A percentile compares a stretch with the other conserved stretches of the same genome.
Evolutionary conservation across 108 stramenopile genomes (phyloP).

Genomic region (Skeletonema menzelii): DNA sequence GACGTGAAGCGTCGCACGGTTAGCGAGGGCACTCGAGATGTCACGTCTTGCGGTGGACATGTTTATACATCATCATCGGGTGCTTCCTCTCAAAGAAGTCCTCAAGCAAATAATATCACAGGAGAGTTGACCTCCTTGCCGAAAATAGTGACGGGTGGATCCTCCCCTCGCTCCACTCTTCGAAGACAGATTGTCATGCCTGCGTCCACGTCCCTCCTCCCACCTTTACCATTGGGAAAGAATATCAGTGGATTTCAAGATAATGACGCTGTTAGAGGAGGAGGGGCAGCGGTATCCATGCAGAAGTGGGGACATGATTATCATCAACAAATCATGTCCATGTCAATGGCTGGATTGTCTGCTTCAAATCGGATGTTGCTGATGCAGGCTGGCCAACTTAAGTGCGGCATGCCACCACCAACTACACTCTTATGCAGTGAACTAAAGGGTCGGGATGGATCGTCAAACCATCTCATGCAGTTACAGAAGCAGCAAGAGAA

Average conservation of each 20-base stretch:
- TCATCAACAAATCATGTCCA: not conserved
- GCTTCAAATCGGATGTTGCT: not conserved
- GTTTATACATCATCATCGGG: not conserved
- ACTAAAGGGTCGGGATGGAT: no score
- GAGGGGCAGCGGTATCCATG: not conserved
- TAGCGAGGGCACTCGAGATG: not conserved
- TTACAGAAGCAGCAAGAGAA: no score
- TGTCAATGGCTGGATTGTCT: not conserved
- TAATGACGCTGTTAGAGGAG: not conserved
- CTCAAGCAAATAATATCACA: not conserved
- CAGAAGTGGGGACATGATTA: not conserved
- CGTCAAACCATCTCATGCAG: no score
- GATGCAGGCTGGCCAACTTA: not conserved
- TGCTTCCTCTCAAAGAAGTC: not conserved
- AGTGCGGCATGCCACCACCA: no score
- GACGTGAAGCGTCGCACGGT: not conserved
- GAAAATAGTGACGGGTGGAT: no score
- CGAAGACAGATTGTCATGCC: no score
- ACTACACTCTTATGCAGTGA: no score
- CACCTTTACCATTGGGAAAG: not conserved
- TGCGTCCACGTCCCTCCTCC: not conserved
- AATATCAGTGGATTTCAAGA: not conserved
- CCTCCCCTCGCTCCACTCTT: no score
- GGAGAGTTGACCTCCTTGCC: no score
- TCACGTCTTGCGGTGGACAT: not conserved